A percentile compares a stretch with the other conserved stretches of the same genome.
phyloP scores from a whole-genome alignment of 139 green algal genomes.

The Penium margaritaceum region DNA sequence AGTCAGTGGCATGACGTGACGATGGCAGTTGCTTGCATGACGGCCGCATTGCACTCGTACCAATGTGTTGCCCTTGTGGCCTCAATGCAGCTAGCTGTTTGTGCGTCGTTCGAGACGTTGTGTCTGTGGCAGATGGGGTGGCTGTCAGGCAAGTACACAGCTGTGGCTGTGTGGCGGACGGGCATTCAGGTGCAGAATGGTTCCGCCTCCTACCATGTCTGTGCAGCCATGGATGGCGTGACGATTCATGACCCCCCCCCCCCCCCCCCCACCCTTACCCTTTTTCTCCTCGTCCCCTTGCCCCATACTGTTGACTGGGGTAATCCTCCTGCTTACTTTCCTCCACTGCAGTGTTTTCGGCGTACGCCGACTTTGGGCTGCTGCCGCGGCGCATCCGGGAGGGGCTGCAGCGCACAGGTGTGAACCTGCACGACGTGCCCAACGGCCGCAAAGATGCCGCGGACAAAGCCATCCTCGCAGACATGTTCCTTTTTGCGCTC shows the following conservation, averaged over 20 bases:
- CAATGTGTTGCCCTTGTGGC: not conserved
- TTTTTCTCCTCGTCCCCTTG: too few relatives aligned
- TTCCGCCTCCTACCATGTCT: not conserved
- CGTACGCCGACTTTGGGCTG: conserved; percentile 42
- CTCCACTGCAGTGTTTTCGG: conserved; percentile 38
- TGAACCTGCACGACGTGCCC: conserved; percentile 38
- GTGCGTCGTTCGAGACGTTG: too few relatives aligned
- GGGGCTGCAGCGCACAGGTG: conserved; percentile 32
- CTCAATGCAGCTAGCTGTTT: too few relatives aligned
- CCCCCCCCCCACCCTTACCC: too few relatives aligned
- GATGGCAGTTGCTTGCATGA: too few relatives aligned
- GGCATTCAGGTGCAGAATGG: too few relatives aligned
- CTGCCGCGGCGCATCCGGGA: conserved; percentile 25
- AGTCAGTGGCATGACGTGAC: too few relatives aligned
- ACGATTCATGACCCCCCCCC: not conserved
- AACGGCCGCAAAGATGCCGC: conserved; percentile 37
- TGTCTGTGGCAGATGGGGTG: too few relatives aligned
- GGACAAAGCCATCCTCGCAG: conserved; percentile 45
- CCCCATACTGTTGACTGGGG: too few relatives aligned
- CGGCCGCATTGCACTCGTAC: not conserved
- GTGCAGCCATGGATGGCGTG: not conserved
- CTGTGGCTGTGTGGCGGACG: too few relatives aligned
- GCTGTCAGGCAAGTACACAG: too few relatives aligned
- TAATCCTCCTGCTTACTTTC: too few relatives aligned
- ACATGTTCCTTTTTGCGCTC: conserved; percentile 42